Evolutionary conservation across 331 rosid species (phyloP).

Genomic region (Rosa hybrid): DNA sequence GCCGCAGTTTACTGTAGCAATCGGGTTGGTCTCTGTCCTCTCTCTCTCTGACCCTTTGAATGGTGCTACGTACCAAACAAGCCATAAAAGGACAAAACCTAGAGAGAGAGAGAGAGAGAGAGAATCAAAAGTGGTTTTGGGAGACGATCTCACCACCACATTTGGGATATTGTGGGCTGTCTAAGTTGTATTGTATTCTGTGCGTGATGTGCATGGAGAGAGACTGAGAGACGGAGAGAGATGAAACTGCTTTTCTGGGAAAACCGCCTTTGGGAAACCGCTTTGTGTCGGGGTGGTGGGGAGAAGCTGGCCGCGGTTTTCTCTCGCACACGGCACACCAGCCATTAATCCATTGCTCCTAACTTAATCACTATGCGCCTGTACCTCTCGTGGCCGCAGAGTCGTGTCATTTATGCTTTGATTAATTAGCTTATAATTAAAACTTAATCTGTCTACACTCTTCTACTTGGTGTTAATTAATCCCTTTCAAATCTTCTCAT

Average conservation of each 20-base stretch:
- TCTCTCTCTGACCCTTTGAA: conserved; percentile 5
- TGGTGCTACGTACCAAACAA: conserved; percentile 28
- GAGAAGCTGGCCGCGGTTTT: conserved; percentile 70
- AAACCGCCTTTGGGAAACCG: conserved; percentile 33
- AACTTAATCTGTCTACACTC: background rate
- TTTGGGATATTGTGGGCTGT: conserved; percentile 41
- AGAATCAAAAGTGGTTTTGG: conserved; percentile 20
- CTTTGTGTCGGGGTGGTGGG: conserved; percentile 58
- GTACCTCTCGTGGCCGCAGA: conserved; percentile 56
- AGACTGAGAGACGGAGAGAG: background rate
- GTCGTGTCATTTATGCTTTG: conserved; percentile 31
- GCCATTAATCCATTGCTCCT: background rate
- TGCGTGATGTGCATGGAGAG: conserved; percentile 14
- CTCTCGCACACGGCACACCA: conserved; percentile 30
- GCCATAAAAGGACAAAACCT: conserved; percentile 22
- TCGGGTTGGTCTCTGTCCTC: conserved; percentile 15
- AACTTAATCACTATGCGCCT: conserved; percentile 9
- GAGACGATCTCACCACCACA: conserved; percentile 14
- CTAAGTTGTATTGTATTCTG: conserved; percentile 21
- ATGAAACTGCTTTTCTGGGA: conserved; percentile 11
- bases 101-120: background rate
- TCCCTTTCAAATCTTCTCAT: conserved; percentile 4
- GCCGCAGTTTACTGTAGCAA: conserved; percentile 14
- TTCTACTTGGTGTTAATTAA: conserved; percentile 6
- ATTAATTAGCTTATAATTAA: background rate